Evolutionary conservation across 208 protist genomes (phyloP).

Genomic region (Trypanosoma mega): DNA sequence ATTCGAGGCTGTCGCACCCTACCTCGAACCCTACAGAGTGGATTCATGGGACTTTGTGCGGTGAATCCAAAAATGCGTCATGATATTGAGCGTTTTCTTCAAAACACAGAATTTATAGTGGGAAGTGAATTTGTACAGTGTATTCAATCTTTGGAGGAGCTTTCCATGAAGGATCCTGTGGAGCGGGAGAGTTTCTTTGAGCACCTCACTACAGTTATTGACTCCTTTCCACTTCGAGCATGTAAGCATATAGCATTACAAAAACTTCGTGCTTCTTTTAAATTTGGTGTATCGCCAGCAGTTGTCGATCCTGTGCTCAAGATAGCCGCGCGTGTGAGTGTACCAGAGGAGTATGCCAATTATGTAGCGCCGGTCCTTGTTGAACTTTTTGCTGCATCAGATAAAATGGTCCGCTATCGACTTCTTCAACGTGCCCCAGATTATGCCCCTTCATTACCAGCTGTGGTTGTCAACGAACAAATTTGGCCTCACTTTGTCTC

Average conservation of each 20-base stretch:
- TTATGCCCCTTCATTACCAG: constrained; percentile 47
- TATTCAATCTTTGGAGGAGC: constrained; percentile 57
- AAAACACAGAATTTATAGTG: constrained; percentile 55
- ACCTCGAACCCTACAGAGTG: constrained; percentile 47
- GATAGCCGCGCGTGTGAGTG: constrained; percentile 42
- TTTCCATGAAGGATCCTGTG: constrained; percentile 57
- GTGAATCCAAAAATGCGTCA: constrained; percentile 49
- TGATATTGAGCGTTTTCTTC: constrained; percentile 45
- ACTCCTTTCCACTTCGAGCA: constrained; percentile 49
- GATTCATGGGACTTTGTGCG: constrained; percentile 46
- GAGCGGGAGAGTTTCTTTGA: constrained; percentile 60
- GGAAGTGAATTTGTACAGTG: constrained; percentile 60
- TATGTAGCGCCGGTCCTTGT: constrained; percentile 63
- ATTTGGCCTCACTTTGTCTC: constrained; percentile 74
- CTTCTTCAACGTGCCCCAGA: constrained; percentile 53
- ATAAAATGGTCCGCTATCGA: constrained; percentile 61
- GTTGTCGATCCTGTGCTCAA: constrained; percentile 64
- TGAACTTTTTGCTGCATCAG: constrained; percentile 50
- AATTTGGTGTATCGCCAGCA: constrained; percentile 35
- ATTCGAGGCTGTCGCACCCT: constrained; percentile 33
- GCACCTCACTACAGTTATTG: constrained; percentile 41
- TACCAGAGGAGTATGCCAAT: constrained; percentile 46
- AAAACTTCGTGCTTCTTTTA: constrained; percentile 50
- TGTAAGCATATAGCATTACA: constrained; percentile 65
- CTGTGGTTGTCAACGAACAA: constrained; percentile 35